Percentiles rank a stretch among this genome's conserved stretches.
Evolutionary conservation across 257 asterid species (phyloP).

Genomic region (Hygrophila difformis): DNA sequence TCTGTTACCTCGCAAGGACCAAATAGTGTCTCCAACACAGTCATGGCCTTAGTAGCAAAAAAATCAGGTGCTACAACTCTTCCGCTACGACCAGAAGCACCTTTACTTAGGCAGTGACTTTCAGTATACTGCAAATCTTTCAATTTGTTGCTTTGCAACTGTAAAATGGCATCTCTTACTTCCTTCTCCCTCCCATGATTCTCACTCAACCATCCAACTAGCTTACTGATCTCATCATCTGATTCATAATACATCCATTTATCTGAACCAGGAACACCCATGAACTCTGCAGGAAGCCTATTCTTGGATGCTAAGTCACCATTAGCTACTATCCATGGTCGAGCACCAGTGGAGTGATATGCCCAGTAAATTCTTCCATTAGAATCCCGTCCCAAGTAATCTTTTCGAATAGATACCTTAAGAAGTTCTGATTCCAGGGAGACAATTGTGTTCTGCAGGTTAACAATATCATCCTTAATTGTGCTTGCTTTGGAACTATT

Average conservation of each 20-base stretch:
- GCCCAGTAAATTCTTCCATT: slow-evolving; percentile 82
- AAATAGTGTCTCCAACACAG: slow-evolving; percentile 37
- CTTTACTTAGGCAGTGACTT: slow-evolving; percentile 29
- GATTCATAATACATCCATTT: slow-evolving; percentile 70
- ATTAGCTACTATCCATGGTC: slow-evolving; percentile 59
- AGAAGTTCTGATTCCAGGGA: slow-evolving; percentile 50
- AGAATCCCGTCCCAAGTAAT: slow-evolving; percentile 79
- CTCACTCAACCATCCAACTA: slow-evolving; percentile 72
- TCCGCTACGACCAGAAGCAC: slow-evolving; percentile 11
- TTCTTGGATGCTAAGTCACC: slow-evolving; percentile 34
- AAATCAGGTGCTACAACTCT: slow-evolving; percentile 24
- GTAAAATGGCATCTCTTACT: slow-evolving; percentile 60
- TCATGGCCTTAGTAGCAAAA: slow-evolving; percentile 54
- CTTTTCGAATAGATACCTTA: slow-evolving; percentile 59
- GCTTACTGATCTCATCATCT: slow-evolving; percentile 50
- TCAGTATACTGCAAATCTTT: slow-evolving; percentile 30
- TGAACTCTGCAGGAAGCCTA: slow-evolving; percentile 33
- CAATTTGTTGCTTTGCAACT: slow-evolving; percentile 40
- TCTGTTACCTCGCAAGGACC: slow-evolving; percentile 38
- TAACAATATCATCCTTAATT: slow-evolving; percentile 40
- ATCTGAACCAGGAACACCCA: slow-evolving; percentile 39
- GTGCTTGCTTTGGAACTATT: slow-evolving; percentile 29
- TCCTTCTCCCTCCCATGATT: slow-evolving; percentile 62
- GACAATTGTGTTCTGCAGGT: slow-evolving; percentile 50
- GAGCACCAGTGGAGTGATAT: slow-evolving; percentile 39